These are phyloP conservation scores for Psilocybe tampanensis DNA, from an alignment of 768 basidiomycete genomes.

Conservation along the genomic window DNA sequence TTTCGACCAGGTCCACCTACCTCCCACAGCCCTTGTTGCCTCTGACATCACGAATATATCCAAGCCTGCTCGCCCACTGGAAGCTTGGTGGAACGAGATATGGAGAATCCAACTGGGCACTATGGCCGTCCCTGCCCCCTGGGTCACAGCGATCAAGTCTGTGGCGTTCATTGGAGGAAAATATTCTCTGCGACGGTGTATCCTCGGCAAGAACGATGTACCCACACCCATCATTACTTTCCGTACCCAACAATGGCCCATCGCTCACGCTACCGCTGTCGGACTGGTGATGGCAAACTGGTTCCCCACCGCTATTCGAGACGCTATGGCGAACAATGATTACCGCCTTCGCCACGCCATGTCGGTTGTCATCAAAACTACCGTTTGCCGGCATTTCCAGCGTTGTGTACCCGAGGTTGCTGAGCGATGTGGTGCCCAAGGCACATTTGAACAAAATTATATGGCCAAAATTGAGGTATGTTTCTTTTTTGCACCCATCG, in stretches of 20 bases:
- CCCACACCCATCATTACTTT: conserved; percentile 60
- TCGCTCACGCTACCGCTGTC: conserved; percentile 53
- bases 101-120: conserved; percentile 60
- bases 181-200: conserved; percentile 57
- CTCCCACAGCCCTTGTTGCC: conserved; percentile 49
- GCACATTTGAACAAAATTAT: conserved; percentile 65
- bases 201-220: conserved; percentile 43
- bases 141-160: conserved; percentile 53
- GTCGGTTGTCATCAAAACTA: conserved; percentile 58
- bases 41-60: conserved; percentile 44
- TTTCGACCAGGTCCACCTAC: conserved; percentile 56
- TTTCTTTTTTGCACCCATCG: neutral
- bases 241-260: conserved; percentile 66
- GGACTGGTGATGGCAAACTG: conserved; percentile 53
- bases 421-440: conserved; percentile 69
- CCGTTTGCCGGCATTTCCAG: conserved; percentile 55
- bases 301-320: conserved; percentile 39
- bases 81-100: conserved; percentile 58
- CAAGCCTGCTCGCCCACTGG: conserved; percentile 40
- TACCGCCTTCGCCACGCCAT: conserved; percentile 55
- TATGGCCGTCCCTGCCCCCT: conserved; percentile 49
- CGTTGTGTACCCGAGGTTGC: conserved; percentile 53
- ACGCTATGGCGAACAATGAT: conserved; percentile 42
- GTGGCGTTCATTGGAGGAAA: conserved; percentile 57
- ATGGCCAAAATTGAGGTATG: conserved; percentile 56